These are phyloP conservation scores for Cadophora sp. DNA, from an alignment of 2,329 filamentous ascomycete species.

Conservation along the genomic window DNA sequence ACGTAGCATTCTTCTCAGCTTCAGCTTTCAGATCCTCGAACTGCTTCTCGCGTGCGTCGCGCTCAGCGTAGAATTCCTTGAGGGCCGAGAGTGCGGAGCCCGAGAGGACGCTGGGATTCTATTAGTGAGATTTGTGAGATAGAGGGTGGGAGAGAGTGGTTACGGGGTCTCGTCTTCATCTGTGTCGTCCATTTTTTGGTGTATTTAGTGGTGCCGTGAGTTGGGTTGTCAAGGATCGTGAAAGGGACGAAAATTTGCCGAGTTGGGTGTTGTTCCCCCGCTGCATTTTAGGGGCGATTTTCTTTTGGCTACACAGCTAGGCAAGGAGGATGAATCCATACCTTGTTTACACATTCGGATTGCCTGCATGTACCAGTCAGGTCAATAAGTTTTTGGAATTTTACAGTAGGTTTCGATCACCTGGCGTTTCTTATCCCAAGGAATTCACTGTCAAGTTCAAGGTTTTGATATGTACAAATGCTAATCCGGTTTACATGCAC, in stretches of 20 bases:
- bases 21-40: conserved; percentile 72
- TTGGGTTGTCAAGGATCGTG: not conserved
- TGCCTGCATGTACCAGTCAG: too few relatives aligned
- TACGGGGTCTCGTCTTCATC: conserved; percentile 36
- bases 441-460: not conserved
- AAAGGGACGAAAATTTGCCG: conserved; percentile 24
- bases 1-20: conserved; percentile 58
- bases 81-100: conserved; percentile 71
- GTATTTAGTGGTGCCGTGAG: conserved; percentile 11
- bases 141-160: not conserved
- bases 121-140: not conserved
- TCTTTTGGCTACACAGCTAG: not conserved
- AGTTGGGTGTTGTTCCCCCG: not conserved
- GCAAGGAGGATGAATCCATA: not conserved
- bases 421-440: not conserved
- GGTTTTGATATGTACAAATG: conserved; percentile 32
- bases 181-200: conserved; percentile 27
- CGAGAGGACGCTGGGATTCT: conserved; percentile 64
- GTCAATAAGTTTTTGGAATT: not conserved
- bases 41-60: conserved; percentile 67
- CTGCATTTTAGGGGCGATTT: not conserved
- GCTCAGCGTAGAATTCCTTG: conserved; percentile 76
- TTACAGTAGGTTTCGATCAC: not conserved
- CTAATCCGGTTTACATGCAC: conserved; percentile 22
- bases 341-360: not conserved